Conservation (phyloP, 2,329 filamentous ascomycete species). For the Cryoendolithus antarcticus region DNA sequence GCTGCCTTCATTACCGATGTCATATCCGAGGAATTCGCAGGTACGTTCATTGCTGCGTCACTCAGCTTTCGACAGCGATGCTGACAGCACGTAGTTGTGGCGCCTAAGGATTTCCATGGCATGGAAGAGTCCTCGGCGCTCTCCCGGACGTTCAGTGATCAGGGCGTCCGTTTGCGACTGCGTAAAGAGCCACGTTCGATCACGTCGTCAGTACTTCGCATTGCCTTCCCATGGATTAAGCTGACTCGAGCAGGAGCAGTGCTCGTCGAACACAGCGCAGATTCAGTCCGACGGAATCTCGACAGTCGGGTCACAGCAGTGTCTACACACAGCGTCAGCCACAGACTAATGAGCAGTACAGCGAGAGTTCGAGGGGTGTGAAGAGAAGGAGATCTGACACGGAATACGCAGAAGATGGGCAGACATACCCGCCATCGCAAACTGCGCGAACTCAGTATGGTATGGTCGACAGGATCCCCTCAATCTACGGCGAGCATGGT, state of each 20-base stretch:
- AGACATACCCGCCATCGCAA: slow-evolving; percentile 3
- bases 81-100: slow-evolving; percentile 20
- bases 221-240: not conserved
- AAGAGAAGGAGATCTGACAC: slow-evolving; percentile 16
- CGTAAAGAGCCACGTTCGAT: slow-evolving; percentile 60
- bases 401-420: slow-evolving; percentile 10
- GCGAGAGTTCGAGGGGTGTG: slow-evolving; percentile 8
- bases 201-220: slow-evolving; percentile 3
- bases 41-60: slow-evolving; percentile 28
- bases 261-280: slow-evolving; percentile 1
- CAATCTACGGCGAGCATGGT: slow-evolving; percentile 2
- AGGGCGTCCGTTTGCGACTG: slow-evolving; percentile 70
- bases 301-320: slow-evolving; percentile 8
- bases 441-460: slow-evolving; percentile 3
- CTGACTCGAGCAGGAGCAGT: slow-evolving; percentile 1
- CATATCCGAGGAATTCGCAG: slow-evolving; percentile 57
- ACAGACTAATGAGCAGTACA: slow-evolving; percentile 7
- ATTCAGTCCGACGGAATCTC: slow-evolving; percentile 9
- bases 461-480: slow-evolving; percentile 2
- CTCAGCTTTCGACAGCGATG: slow-evolving; percentile 2
- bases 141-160: slow-evolving; percentile 72
- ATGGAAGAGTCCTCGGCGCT: slow-evolving; percentile 72
- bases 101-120: slow-evolving; percentile 60
- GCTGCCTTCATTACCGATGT: slow-evolving; percentile 16
- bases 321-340: slow-evolving; percentile 4